Evolutionary conservation across 805 yeast species (phyloP), one percentile per base, ranked within the genome.

Genomic region (Wickerhamiella spandovensis): DNA sequence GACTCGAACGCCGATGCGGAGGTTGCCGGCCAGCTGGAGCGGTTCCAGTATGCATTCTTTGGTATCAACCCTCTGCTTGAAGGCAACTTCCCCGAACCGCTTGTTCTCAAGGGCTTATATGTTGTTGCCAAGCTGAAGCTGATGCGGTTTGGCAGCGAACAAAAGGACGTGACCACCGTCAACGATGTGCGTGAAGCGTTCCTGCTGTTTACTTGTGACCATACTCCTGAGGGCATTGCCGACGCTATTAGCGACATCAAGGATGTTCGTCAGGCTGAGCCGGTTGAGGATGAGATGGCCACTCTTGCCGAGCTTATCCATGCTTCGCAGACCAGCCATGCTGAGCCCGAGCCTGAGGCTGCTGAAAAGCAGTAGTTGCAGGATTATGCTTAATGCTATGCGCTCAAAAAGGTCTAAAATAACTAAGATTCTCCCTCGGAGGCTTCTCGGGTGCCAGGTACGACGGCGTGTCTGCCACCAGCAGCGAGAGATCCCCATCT

Each of bases 31-130:
- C 79, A 79, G 60, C 71, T 89, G 51, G 80, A 78, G 51, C 79
- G 97, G 62, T 74, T 88, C 58, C 95, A 85, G 64, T 78, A 73
- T 58, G 89, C 95, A 0, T 64, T 87, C 25, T 89, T 80, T 61
- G 96, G 96, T n/a, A 83, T 88, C 50, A 78, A 79, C 53, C 86
- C 84, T 25, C 78, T 77, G 49, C 70, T 79, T 45, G 81, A 75
- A 50, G 78, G 78, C 49, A 74, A 81, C 56, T 64, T 67, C 17
- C 79, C 80, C 13, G 83, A 82, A 60, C 68, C 72, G 47, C 70
- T 72, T 51, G 82, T 83, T 48, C 68, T 79, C 24, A 70, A 76
- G 49, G 96, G 96, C 22, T 70, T 89, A 43, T 71, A 77, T 57
- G 77, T 68, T 56, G 76, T 86, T 41, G 86, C 95, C 24, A 72